These are phyloP conservation scores for Phytophthora meadii DNA, from an alignment of 352 stramenopile species.

Conservation along the genomic window DNA sequence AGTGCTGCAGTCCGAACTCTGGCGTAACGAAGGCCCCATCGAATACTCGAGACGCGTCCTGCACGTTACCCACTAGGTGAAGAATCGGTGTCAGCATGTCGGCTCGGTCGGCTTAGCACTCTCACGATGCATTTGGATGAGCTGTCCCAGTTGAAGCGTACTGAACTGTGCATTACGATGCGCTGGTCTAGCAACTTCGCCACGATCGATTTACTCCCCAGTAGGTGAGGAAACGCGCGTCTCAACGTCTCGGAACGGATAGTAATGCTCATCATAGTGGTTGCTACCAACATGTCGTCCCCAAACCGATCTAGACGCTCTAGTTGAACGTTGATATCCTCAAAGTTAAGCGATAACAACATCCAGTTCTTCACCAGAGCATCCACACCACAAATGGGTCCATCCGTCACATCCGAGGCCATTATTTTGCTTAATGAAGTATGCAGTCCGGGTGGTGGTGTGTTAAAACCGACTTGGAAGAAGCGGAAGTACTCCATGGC, in stretches of 20 bases:
- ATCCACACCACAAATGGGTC: not conserved
- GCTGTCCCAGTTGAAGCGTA: slow-evolving; percentile 12
- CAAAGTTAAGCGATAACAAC: too few species aligned
- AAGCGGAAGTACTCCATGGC: slow-evolving; percentile 6
- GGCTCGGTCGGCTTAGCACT: slow-evolving; percentile 3
- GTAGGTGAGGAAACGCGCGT: slow-evolving; percentile 6
- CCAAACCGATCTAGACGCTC: not conserved
- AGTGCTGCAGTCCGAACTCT: not conserved
- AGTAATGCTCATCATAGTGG: slow-evolving; percentile 11
- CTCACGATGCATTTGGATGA: not conserved
- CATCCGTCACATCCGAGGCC: slow-evolving; percentile 7
- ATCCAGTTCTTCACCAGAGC: slow-evolving; percentile 8
- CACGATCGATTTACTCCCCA: not conserved
- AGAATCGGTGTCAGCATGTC: slow-evolving; percentile 18
- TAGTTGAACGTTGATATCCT: slow-evolving; percentile 10
- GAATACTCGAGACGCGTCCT: slow-evolving; percentile 8
- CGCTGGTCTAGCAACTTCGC: slow-evolving; percentile 4
- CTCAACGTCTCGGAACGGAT: slow-evolving; percentile 1
- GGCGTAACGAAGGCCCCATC: slow-evolving; percentile 3
- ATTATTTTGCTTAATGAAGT: slow-evolving; percentile 1
- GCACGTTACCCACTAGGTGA: slow-evolving; percentile 6
- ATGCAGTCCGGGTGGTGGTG: not conserved
- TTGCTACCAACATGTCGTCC: slow-evolving; percentile 1
- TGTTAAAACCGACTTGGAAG: slow-evolving; percentile 1
- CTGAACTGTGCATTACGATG: slow-evolving; percentile 14